Evolutionary conservation across 768 basidiomycete species (phyloP), one percentile per base, ranked within the genome.

Genomic region (Hortiboletus flavorubellus): DNA sequence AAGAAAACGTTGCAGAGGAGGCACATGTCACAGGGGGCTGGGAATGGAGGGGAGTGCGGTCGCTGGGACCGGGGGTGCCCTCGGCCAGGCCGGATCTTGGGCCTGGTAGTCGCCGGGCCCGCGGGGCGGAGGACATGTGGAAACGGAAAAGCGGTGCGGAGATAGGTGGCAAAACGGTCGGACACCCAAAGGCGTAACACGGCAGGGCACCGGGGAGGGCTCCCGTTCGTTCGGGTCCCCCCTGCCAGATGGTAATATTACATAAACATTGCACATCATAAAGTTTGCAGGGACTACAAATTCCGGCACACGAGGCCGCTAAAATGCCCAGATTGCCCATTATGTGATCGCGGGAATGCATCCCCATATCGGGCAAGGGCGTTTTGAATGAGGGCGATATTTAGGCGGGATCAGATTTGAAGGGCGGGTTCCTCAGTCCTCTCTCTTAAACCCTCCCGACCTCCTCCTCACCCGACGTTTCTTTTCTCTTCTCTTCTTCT

Each of bases 391-490:
- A 45, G 41, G 57, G 38, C 33, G 65, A 66, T 72, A 72, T 72
- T 70, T 72, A 73, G 64, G 49, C 65, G 64, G 69, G 57, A 63
- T 64, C 72, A 62, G 61, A 65, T 59, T 21, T 21, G 21, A 21
- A 21, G 16, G 46, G 45, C 58, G 56, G 61, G 61, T 55, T 68
- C 72, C 68, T 61, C 62, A 66, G 21, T 61, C 64, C 70, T 62
- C 67, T 65, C 59, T 11, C 51, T 57, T 46, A 10, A 55, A 57
- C 48, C 50, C 57, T 48, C 63, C 63, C 63, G 48, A 29, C 56
- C 54, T 62, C 67, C 66, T 70, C 67, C 71, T 66, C 69, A 59
- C 66, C 74, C 73, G 73, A 74, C 76, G 72, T 64, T 62, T 76
- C 64, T 60, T 70, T 70, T 66, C 53, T 50, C 59, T 58, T 56